Evolutionary conservation across 768 basidiomycete genomes (phyloP).

Genomic region (Tulasnella sp.): DNA sequence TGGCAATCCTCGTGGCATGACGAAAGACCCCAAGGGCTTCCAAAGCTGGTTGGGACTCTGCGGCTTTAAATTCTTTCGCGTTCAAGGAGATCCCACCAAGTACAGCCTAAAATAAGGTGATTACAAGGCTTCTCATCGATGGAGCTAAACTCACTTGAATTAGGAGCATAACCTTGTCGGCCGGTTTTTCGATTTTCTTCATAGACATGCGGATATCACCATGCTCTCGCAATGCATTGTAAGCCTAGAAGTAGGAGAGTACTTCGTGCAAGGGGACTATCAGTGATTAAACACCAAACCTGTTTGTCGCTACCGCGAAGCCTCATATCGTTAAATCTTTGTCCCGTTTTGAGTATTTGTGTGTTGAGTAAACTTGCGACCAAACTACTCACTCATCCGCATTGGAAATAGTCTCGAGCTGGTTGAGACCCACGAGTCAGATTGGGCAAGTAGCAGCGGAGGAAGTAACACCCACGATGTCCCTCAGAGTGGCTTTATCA

Average conservation of each 20-base stretch:
- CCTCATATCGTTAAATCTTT: conserved; percentile 54
- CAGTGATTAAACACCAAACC: conserved; percentile 33
- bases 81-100: conserved; percentile 59
- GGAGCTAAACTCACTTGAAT: conserved; percentile 45
- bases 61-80: conserved; percentile 51
- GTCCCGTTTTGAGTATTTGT: not conserved
- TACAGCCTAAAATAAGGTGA: conserved; percentile 41
- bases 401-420: conserved; percentile 50
- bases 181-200: conserved; percentile 53
- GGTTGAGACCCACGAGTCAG: conserved; percentile 8
- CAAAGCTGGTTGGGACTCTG: conserved; percentile 57
- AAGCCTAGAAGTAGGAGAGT: conserved; percentile 29
- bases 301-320: conserved; percentile 65
- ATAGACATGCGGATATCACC: conserved; percentile 70
- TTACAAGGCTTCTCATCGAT: conserved; percentile 6
- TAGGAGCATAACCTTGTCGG: conserved; percentile 69
- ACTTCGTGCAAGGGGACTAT: not conserved
- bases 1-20: conserved; percentile 61
- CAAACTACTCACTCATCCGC: conserved; percentile 48
- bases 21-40: conserved; percentile 62
- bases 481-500: conserved; percentile 41
- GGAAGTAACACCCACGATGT: conserved; percentile 39
- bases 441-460: not conserved
- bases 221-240: conserved; percentile 56
- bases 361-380: not conserved